Evolutionary conservation across 2,329 filamentous ascomycete genomes (phyloP), one percentile per base, ranked within the genome.

Genomic region (Zymoseptoria crescenta): DNA sequence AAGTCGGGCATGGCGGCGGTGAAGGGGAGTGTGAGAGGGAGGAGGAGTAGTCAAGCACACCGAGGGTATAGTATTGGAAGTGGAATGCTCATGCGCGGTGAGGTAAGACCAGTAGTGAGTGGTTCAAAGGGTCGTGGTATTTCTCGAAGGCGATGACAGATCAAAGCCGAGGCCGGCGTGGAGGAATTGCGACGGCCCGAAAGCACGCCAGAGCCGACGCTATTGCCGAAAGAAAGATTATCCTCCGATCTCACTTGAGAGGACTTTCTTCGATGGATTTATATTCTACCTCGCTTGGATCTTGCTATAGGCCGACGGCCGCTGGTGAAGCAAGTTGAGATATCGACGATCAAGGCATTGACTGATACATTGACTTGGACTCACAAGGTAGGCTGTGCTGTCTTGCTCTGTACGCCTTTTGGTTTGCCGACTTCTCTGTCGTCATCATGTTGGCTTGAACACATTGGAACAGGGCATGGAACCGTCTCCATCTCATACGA

Each of bases 1-100:
- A 83, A 75, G 59, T 81, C 77, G 52, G 79, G 74, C 81, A 83
- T 83, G 64, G 66, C 70, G 49, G 56, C 10, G 45, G 21, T 58
- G 55, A 45, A 8, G 35, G 16, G 35, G 13, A 16, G 35, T 45
- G 35, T 13, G 35, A 45, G 35, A 13, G 13, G 4, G 13, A 16
- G 35, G 35, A 45, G 16, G 35, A 16, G 16, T 13, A 45, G 35
- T 45, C 9, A 45, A 45, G 35, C 35, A 45, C 35, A 45, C 35
- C 35, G 35, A n/a, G 35, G 35, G 4, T 45, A n/a, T n/a, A 45
- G 10, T 45, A n/a, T n/a, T n/a, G n/a, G 35, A 24, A 24, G 24
- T 24, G 24, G 24, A 24, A 24, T 45, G 35, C n/a, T 45, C 35
- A 45, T 45, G 35, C 16, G 35, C n/a, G 35, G 35, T 45, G 35